Evolutionary conservation across 2,329 filamentous ascomycete species (phyloP), one percentile per base, ranked within the genome.

Genomic region (Pyrenophora seminiperda): DNA sequence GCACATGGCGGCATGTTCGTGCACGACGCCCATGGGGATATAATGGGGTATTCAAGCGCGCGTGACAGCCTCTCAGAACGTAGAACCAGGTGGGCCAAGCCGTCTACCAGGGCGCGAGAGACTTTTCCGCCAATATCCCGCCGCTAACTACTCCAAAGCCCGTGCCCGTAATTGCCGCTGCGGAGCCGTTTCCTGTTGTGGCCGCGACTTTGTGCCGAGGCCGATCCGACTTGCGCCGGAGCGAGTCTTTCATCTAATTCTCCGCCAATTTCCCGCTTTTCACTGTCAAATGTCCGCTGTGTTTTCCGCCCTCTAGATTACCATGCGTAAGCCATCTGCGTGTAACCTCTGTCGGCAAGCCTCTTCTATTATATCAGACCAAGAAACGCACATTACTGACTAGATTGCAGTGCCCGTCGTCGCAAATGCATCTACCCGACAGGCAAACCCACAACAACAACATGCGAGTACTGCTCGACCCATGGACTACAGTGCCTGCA

Each of bases 271-370:
- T 60, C 53, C 59, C 59, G 59, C 54, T 27, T 33, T 47, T 39
- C 40, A 47, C 34, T 39, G 39, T 36, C 51, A 52, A 42, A 47
- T 46, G 41, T 14, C 37, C 11, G 43, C 48, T 18, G 33, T 51
- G 31, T 50, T 36, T 53, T 52, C 41, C 40, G 53, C 39, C 49
- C 46, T 50, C 32, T 37, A 19, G 20, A 44, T 33, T 31, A 41
- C 44, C 19, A 62, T 64, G 61, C 61, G 61, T 48, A 64, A 54
- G 56, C 61, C 61, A 30, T 62, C 61, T 27, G 61, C 61, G 19
- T 64, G 61, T 39, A 56, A 34, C 41, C 49, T 38, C 20, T 64
- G 61, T 50, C 61, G 61, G 61, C 62, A 62, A 58, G 53, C 41
- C 47, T 32, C 31, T 34, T 9, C 17, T 17, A 32, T 30, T 5